These are phyloP conservation scores for Auricularia auricula-judae DNA, from an alignment of 768 basidiomycete species.

Conservation along the genomic window DNA sequence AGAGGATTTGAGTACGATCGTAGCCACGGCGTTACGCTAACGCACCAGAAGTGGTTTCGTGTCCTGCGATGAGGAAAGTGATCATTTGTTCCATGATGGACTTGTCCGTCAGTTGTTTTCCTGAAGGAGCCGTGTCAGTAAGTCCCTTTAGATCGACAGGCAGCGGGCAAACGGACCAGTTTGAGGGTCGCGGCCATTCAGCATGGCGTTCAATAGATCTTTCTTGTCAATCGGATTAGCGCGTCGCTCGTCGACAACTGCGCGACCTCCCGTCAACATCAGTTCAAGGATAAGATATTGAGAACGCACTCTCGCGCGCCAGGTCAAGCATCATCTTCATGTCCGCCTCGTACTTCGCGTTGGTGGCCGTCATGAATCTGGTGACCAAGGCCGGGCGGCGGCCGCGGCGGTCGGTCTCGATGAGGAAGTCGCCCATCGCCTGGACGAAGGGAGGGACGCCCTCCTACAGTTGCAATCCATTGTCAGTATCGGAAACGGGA, in stretches of 20 bases:
- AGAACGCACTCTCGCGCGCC: constrained; percentile 26
- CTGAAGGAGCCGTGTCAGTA: neutral
- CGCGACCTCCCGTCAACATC: neutral
- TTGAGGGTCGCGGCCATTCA: constrained; percentile 32
- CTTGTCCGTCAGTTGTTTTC: neutral
- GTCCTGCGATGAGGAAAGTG: constrained; percentile 41
- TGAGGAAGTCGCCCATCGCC: constrained; percentile 31
- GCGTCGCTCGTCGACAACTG: constrained; percentile 30
- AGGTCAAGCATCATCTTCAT: constrained; percentile 32
- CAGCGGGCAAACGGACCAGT: constrained; percentile 21
- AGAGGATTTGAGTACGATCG: neutral
- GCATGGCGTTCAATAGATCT: constrained; percentile 35
- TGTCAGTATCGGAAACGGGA: neutral
- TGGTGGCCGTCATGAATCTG: constrained; percentile 23
- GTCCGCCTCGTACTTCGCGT: constrained; percentile 31
- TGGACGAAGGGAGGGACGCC: constrained; percentile 27
- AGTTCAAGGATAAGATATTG: neutral
- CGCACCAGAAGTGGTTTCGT: constrained; percentile 27
- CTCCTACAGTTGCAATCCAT: constrained; percentile 13
- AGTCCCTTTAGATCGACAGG: no score
- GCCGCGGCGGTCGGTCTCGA: constrained; percentile 25
- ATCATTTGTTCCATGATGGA: constrained; percentile 21
- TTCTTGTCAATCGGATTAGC: constrained; percentile 27
- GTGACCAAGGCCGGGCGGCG: constrained; percentile 25
- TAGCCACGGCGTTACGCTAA: neutral